Base-by-base conservation (phyloP, 768 basidiomycete species). In the Suillus lakei region DNA sequence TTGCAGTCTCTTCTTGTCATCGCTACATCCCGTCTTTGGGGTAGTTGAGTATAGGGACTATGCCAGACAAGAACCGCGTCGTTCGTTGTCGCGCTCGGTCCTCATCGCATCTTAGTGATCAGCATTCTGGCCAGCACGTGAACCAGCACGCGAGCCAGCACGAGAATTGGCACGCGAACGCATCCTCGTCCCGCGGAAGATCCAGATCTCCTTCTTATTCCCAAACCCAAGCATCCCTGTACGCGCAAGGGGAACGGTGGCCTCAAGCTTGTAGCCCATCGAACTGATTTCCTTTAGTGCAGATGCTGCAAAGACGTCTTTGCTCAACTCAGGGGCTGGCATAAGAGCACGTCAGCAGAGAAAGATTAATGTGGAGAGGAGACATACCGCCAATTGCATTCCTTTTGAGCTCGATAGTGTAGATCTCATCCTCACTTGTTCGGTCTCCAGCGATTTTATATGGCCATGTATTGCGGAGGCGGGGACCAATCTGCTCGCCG, bases 261-360 rank as follows among this genome's bases (percentile, higher is more conserved):
- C 88, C 68, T 89, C 86, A 16, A 93, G 83, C 56, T 83, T 82
- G 74, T 85, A 93, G 13, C 88, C 85, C 62, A 86, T 76, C 26
- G 78, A 76, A 68, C 78, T 81, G 67, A 92, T 81, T 66, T 86
- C 84, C 68, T 87, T 86, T 28, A 92, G 77, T 26, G 90, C 81
- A 69, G 89, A 85, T 70, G 88, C 86, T 41, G 87, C 78, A 71
- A 91, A 89, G 23, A 85, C 73, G 46, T 83, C 78, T 36, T 85
- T 83, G 68, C 87, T 84, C 28, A 85, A 76, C 70, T 82, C 79
- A 28, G 78, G 68, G 58, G 73, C 85, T 84, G 18, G 39, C 1
- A 26, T 43, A 26, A 48, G 67, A 32, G 5, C 38, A 54, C 68
- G 46, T 69, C 64, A 51, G 32, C 60, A 41, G 9, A 34, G 18